phyloP scores from a whole-genome alignment of 257 asterid species.

The Primulina eburnea region DNA sequence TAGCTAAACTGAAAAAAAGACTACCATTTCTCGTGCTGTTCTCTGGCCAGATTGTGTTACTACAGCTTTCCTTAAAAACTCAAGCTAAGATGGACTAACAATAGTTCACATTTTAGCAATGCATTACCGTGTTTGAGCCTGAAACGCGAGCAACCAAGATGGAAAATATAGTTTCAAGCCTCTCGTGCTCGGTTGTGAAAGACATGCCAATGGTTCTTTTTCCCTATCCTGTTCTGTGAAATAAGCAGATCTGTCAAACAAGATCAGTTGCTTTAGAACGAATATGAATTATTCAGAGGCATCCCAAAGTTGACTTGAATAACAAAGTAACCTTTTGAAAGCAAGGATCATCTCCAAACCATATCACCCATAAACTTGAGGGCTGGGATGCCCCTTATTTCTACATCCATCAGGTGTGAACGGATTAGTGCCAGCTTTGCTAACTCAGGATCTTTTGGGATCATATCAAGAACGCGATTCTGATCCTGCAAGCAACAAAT shows the following conservation, averaged over 20 bases:
- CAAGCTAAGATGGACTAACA: not conserved
- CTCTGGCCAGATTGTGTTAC: not conserved
- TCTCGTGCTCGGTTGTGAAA: not conserved
- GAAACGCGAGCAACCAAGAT: not conserved
- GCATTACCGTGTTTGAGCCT: not conserved
- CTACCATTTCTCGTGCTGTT: not conserved
- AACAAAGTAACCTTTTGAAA: not conserved
- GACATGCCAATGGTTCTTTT: not conserved
- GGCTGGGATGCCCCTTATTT: slow-evolving; percentile 70
- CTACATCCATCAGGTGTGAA: slow-evolving; percentile 61
- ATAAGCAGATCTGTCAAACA: not conserved
- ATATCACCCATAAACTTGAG: slow-evolving; percentile 66
- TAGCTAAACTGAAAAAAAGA: not conserved
- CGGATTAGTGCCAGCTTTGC: slow-evolving; percentile 41
- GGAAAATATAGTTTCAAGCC: not conserved
- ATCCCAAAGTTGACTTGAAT: not conserved
- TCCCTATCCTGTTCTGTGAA: not conserved
- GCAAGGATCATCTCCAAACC: slow-evolving; percentile 48
- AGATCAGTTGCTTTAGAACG: not conserved
- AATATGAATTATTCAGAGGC: not conserved
- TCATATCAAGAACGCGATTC: slow-evolving; percentile 52
- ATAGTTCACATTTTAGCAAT: not conserved
- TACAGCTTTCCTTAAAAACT: not conserved
- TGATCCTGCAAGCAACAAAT: slow-evolving; percentile 54
- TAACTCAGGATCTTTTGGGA: slow-evolving; percentile 47